Evolutionary conservation across 768 basidiomycete genomes (phyloP), one percentile per base, ranked within the genome.

Genomic region (Amanita rubescens): DNA sequence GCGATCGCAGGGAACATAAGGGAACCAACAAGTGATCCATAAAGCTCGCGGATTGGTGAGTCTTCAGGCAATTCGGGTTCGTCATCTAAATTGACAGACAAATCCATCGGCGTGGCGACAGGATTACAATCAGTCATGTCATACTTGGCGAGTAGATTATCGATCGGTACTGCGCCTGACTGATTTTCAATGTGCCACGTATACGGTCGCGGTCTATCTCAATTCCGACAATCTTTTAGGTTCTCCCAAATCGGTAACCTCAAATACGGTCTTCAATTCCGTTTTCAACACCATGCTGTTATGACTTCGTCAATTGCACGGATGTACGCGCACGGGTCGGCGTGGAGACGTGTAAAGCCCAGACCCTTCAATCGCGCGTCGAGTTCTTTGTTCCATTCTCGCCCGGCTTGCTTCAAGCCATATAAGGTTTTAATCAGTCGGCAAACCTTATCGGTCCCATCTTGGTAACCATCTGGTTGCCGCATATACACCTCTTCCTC

Each of bases 401-500:
- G 56, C 1, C 65, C 60, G 2, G 67, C 55, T 37, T 68, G 66
- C 32, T 67, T 65, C 5, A 76, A 65, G 0, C 76, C 69, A 45
- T 78, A 78, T 5, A 78, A 55, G 0, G 64, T 60, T 14, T 60
- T 57, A 0, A 53, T 43, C 0, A 74, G 60, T 3, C 44, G 43
- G 24, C 64, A 62, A 14, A 69, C 61, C 10, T 46, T 34, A 22
- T 51, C 55, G 44, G 63, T 61, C 10, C 66, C 52, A 27, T 69
- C 65, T 0, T 60, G 27, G 39, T 66, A 73, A 0, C 69, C 65
- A 2, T 62, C 58, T 0, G 73, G 73, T 58, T 74, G 71, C 5
- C 39, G 1, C 68, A 76, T 73, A 38, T 68, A 76, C 2, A 76
- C 72, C 10, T 62, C 58, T 27, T 74, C 65, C 0, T 63, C 49